Percentiles rank a stretch among this genome's conserved stretches.
Evolutionary conservation across 768 basidiomycete species (phyloP).

Genomic region (Boletus speciosus): DNA sequence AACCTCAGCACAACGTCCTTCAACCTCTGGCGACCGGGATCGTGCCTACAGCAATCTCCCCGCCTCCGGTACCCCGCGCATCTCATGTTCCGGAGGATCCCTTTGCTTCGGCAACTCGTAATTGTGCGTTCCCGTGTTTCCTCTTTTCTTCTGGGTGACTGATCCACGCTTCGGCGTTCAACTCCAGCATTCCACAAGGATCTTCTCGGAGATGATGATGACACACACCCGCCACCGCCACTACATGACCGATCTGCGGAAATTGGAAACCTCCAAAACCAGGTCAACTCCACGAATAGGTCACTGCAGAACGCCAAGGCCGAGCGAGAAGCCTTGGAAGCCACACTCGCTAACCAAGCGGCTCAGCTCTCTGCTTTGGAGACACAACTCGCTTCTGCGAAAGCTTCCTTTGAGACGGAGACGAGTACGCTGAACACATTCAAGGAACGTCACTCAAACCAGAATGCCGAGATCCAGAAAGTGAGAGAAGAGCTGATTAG

Average conservation of each 20-base stretch:
- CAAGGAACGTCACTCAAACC: conserved; percentile 62
- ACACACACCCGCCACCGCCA: conserved; percentile 43
- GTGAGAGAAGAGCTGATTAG: conserved; percentile 75
- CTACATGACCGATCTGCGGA: conserved; percentile 76
- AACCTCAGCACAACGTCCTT: conserved; percentile 23
- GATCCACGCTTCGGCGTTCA: conserved; percentile 1
- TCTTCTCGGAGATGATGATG: conserved; percentile 71
- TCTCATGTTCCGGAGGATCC: conserved; percentile 41
- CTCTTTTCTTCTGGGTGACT: not conserved
- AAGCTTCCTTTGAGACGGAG: conserved; percentile 85
- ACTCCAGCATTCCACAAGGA: conserved; percentile 38
- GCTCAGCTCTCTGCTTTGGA: conserved; percentile 77
- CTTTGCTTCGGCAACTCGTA: conserved; percentile 38
- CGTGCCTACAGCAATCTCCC: conserved; percentile 24
- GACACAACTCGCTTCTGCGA: conserved; percentile 77
- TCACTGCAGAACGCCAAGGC: conserved; percentile 62
- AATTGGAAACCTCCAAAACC: conserved; percentile 84
- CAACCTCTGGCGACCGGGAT: conserved; percentile 40
- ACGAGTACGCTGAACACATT: conserved; percentile 62
- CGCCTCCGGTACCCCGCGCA: conserved; percentile 26
- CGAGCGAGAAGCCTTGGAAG: conserved; percentile 67
- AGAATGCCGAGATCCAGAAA: conserved; percentile 70
- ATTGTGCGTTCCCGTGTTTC: conserved; percentile 15
- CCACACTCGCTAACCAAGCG: conserved; percentile 61
- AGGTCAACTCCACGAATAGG: conserved; percentile 73